Conservation (phyloP, 805 yeast species). For the Ogataea sp. region DNA sequence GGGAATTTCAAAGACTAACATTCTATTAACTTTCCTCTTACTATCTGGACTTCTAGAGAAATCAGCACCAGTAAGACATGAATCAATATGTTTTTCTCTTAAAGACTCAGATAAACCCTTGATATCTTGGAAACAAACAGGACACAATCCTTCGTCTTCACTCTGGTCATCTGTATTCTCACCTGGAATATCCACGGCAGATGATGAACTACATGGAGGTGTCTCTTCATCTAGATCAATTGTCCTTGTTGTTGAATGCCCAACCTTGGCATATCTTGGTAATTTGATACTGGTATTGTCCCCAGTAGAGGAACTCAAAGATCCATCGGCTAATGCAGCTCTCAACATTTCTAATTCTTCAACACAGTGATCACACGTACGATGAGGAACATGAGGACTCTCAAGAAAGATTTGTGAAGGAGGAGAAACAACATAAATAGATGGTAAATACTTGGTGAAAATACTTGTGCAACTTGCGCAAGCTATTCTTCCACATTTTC, state of each 20-base stretch:
- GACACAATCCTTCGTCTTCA: conserved; percentile 32
- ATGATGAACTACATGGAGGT: neutral
- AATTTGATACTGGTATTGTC: no score
- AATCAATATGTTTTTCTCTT: conserved; percentile 61
- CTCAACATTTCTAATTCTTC: conserved; percentile 49
- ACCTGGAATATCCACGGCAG: neutral
- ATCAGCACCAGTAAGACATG: conserved; percentile 55
- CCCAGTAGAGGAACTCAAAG: neutral
- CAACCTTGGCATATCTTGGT: no score
- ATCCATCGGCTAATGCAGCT: conserved; percentile 23
- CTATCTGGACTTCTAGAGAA: conserved; percentile 55
- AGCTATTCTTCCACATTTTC: conserved; percentile 72
- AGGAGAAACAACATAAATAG: conserved; percentile 49
- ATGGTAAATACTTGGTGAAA: conserved; percentile 45
- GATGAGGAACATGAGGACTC: conserved; percentile 46
- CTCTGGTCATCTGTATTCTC: conserved; percentile 7
- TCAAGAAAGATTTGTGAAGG: conserved; percentile 41
- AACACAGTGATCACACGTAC: conserved; percentile 71
- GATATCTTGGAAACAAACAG: conserved; percentile 29
- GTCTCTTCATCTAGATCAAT: neutral
- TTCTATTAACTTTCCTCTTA: conserved; percentile 57
- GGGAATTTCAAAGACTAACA: conserved; percentile 71
- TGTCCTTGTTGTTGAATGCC: no score
- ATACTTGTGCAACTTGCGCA: conserved; percentile 62
- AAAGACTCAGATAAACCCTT: conserved; percentile 18